phyloP scores from a whole-genome alignment of 1,284 basidiomycete genomes.

The Rhodotorula sp. region DNA sequence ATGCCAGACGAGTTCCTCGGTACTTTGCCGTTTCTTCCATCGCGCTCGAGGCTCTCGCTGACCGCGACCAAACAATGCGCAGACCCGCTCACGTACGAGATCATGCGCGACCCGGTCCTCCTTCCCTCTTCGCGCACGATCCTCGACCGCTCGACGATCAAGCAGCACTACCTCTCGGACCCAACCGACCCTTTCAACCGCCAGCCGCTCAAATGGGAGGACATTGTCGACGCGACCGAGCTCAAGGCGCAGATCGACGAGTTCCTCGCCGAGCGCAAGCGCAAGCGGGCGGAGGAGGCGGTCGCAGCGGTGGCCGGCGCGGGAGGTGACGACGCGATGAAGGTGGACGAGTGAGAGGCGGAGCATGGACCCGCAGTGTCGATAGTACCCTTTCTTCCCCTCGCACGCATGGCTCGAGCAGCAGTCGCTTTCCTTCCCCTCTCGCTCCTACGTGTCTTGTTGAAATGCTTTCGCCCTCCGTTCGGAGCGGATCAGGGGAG shows the following conservation, averaged over 20 bases:
- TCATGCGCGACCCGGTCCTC: slow-evolving; percentile 95
- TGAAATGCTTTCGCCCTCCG: too few species aligned
- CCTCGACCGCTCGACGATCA: slow-evolving; percentile 91
- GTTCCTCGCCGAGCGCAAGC: slow-evolving; percentile 31
- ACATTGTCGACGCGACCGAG: slow-evolving; percentile 46
- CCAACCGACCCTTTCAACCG: slow-evolving; percentile 60
- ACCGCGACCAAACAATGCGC: not conserved
- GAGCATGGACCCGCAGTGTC: too few species aligned
- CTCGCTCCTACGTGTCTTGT: too few species aligned
- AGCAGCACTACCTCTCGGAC: slow-evolving; percentile 81
- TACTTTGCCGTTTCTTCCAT: slow-evolving; percentile 50
- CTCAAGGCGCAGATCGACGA: slow-evolving; percentile 36
- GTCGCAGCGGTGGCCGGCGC: not conserved
- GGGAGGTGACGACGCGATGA: slow-evolving; percentile 4
- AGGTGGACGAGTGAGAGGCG: slow-evolving; percentile 3
- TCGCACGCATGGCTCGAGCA: too few species aligned
- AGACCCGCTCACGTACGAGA: slow-evolving; percentile 89
- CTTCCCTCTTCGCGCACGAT: slow-evolving; percentile 79
- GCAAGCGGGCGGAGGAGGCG: not conserved
- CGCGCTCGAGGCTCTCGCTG: not conserved
- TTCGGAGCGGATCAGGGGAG: too few species aligned
- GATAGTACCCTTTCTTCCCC: too few species aligned
- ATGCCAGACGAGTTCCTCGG: slow-evolving; percentile 94
- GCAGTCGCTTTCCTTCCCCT: too few species aligned
- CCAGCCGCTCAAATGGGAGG: slow-evolving; percentile 52